Conservation (phyloP, 441 rosid genomes). For the Syzygium syzygioides region DNA sequence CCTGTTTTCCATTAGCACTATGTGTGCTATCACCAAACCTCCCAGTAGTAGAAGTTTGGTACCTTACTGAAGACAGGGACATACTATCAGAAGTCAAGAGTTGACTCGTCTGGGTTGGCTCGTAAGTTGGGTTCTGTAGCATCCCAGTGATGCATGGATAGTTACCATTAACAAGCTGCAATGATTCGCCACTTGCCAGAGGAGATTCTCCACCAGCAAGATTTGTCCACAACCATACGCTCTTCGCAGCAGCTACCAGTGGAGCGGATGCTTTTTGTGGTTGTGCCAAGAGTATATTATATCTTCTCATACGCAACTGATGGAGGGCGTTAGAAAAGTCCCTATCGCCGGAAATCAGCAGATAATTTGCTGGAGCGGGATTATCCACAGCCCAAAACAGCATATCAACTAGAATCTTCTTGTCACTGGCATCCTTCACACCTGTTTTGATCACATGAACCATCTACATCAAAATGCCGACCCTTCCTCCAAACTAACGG, state of each 20-base stretch:
- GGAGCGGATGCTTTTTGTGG: slow-evolving; percentile 73
- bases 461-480: neutral
- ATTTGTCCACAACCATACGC: slow-evolving; percentile 88
- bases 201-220: slow-evolving; percentile 74
- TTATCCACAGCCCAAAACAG: slow-evolving; percentile 20
- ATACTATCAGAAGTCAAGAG: slow-evolving; percentile 23
- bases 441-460: slow-evolving; percentile 1
- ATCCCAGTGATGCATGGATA: slow-evolving; percentile 13
- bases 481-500: neutral
- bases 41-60: slow-evolving; percentile 12
- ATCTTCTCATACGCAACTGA: slow-evolving; percentile 35
- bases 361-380: slow-evolving; percentile 19
- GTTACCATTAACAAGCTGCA: slow-evolving; percentile 23
- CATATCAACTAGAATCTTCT: slow-evolving; percentile 17
- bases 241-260: slow-evolving; percentile 76
- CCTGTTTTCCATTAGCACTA: slow-evolving; percentile 24
- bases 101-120: slow-evolving; percentile 26
- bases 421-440: slow-evolving; percentile 18
- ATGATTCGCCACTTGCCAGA: slow-evolving; percentile 39
- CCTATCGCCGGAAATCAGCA: slow-evolving; percentile 13
- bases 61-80: slow-evolving; percentile 11
- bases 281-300: slow-evolving; percentile 82
- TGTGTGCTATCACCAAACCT: slow-evolving; percentile 28
- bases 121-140: slow-evolving; percentile 21
- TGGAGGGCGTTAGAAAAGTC: slow-evolving; percentile 16